Evolutionary conservation across 305 asterid genomes (phyloP).

Genomic region (Fraxinus angustifolia): DNA sequence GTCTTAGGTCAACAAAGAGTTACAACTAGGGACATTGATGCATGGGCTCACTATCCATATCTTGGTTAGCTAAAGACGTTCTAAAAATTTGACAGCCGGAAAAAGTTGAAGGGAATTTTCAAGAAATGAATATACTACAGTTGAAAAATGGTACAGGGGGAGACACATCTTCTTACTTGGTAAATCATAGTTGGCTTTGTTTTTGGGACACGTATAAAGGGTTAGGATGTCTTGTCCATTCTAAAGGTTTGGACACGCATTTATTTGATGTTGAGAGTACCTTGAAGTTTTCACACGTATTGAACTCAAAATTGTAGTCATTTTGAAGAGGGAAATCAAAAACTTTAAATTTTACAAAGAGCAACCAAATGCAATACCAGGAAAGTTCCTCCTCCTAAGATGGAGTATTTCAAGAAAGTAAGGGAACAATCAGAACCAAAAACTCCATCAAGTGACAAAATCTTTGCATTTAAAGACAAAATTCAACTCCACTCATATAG

Average conservation of each 20-base stretch:
- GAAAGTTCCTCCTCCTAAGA: not conserved
- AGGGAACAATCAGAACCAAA: not conserved
- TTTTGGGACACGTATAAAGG: not conserved
- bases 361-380: not conserved
- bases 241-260: not conserved
- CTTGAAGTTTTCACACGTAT: not conserved
- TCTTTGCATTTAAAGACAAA: not conserved
- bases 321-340: not conserved
- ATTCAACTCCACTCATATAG: not conserved
- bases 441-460: not conserved
- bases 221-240: not conserved
- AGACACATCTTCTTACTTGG: not conserved
- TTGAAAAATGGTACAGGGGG: not conserved
- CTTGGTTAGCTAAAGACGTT: not conserved
- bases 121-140: not conserved
- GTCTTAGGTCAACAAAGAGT: not conserved
- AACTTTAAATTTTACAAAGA: not conserved
- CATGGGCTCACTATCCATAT: not conserved
- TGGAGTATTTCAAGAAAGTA: not conserved
- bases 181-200: not conserved
- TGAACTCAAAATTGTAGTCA: not conserved
- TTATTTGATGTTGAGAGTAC: not conserved
- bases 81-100: not conserved
- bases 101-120: not conserved
- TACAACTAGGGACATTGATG: not conserved